Conservation (phyloP, 208 protist species). For the Leishmania gerbilli region DNA sequence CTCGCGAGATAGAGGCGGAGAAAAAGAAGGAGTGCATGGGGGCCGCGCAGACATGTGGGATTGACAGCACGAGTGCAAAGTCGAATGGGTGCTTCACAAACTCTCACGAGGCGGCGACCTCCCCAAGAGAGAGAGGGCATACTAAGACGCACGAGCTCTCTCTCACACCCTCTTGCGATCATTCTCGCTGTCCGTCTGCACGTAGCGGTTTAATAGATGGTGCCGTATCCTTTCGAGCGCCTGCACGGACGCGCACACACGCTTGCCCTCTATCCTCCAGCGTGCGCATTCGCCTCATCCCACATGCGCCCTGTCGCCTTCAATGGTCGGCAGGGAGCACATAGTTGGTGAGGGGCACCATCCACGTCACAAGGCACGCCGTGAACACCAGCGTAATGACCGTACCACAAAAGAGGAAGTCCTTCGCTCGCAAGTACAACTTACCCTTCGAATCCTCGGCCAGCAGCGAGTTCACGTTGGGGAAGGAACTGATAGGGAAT, state of each 20-base stretch:
- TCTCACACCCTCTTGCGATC: background rate
- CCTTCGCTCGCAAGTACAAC: slow-evolving; percentile 87
- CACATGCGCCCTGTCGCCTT: background rate
- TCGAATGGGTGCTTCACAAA: background rate
- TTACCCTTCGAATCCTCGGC: slow-evolving; percentile 85
- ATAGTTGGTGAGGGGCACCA: slow-evolving; percentile 82
- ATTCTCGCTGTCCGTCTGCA: background rate
- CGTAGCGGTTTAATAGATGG: background rate
- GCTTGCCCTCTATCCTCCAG: too few relatives aligned
- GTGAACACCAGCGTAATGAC: slow-evolving; percentile 72
- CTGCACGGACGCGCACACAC: background rate
- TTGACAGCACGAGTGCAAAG: background rate
- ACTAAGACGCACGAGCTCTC: background rate
- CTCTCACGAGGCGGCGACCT: background rate
- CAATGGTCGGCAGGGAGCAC: slow-evolving; percentile 36
- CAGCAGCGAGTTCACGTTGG: slow-evolving; percentile 93
- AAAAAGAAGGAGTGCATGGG: background rate
- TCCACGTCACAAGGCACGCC: slow-evolving; percentile 77
- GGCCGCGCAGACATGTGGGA: background rate
- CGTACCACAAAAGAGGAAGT: slow-evolving; percentile 88
- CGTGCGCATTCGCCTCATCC: background rate
- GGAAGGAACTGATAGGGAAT: slow-evolving; percentile 95
- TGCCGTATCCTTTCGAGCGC: background rate
- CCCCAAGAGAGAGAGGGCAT: background rate
- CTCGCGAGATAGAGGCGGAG: background rate